phyloP scores from a whole-genome alignment of 805 yeast species.

The Yamadazyma philogaea region DNA sequence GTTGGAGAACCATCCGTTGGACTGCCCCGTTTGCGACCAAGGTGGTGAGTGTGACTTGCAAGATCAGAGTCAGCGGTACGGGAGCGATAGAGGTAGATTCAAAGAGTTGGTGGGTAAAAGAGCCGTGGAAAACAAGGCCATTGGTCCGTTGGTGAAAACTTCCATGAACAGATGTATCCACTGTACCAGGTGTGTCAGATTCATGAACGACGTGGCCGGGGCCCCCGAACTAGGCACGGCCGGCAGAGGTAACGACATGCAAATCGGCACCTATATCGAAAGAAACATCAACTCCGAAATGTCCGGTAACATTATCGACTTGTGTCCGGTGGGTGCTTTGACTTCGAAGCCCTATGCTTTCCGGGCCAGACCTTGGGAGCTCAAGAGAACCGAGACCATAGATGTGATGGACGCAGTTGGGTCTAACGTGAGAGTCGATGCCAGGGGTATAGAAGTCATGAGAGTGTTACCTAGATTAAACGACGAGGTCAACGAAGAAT shows the following conservation, averaged over 20 bases:
- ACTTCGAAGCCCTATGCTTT: slow-evolving; percentile 91
- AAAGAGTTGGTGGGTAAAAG: slow-evolving; percentile 79
- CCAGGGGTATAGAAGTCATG: slow-evolving; percentile 84
- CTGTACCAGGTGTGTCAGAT: slow-evolving; percentile 88
- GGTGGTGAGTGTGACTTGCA: slow-evolving; percentile 94
- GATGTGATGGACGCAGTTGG: slow-evolving; percentile 85
- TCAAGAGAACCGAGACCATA: slow-evolving; percentile 81
- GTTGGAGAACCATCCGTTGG: slow-evolving; percentile 85
- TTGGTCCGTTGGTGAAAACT: slow-evolving; percentile 86
- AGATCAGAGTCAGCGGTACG: slow-evolving; percentile 81
- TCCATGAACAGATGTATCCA: slow-evolving; percentile 92
- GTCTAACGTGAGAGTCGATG: slow-evolving; percentile 77
- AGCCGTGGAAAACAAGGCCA: slow-evolving; percentile 86
- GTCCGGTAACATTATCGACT: slow-evolving; percentile 82
- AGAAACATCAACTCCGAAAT: slow-evolving; percentile 80
- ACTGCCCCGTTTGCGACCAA: slow-evolving; percentile 91
- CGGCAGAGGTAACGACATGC: slow-evolving; percentile 91
- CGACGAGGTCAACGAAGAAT: slow-evolving; percentile 85
- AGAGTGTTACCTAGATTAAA: slow-evolving; percentile 82
- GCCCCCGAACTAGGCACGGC: slow-evolving; percentile 87
- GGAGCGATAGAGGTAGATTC: slow-evolving; percentile 84
- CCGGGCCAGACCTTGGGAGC: slow-evolving; percentile 91
- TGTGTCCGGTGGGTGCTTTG: slow-evolving; percentile 90
- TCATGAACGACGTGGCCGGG: slow-evolving; percentile 88
- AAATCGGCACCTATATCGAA: slow-evolving; percentile 85